Base-by-base conservation (phyloP, 139 green algal species). In the Auxenochlorella pyrenoidosa region DNA sequence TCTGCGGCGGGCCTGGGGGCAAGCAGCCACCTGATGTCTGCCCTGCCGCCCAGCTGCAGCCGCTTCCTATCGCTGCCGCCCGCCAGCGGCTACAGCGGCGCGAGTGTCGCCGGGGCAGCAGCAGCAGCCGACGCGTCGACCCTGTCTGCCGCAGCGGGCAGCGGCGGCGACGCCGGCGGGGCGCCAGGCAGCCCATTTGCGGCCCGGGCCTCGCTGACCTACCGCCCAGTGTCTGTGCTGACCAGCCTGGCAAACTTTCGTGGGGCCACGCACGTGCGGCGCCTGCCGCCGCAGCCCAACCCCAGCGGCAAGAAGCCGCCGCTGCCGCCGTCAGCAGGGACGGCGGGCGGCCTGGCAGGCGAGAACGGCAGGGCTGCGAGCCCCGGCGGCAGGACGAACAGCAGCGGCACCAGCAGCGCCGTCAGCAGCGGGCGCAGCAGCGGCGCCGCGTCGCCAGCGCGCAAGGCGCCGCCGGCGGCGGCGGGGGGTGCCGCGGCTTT, bases 241-340 rank as follows among this genome's bases (percentile, higher is more conserved):
- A 90, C 86, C 34, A 87, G 79, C 71, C 80, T 90, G 30, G 43
- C 79, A 24, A 65, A 44, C 73, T 90, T 90, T 34, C 58, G 79
- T 5, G 71, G 59, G 3, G 80, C 80, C 0, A 44, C 60, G 28
- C 63, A 76, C 10, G 80, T 85, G 60, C 80, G 80, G 0, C 80
- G 63, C 63, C 80, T 75, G 60, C 80, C 80, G 40, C 79, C 80
- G 40, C 80, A 85, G 80, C 80, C 80, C 32, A 77, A 76, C 80
- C 80, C 80, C 51, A 83, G 77, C 77, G 54, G 77, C 51, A 83
- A 70, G 24, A 43, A n/a, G 77, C 77, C 34, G 77, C 77, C 54
- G 44, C 77, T 44, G 34, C 77, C 77, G n/a, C 47, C 54, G 0
- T 32, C 76, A 5, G 32, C 76, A 40, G 44, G 28, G 4, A 5